phyloP scores from a whole-genome alignment of 441 rosid species.

The Mallotus japonicus region DNA sequence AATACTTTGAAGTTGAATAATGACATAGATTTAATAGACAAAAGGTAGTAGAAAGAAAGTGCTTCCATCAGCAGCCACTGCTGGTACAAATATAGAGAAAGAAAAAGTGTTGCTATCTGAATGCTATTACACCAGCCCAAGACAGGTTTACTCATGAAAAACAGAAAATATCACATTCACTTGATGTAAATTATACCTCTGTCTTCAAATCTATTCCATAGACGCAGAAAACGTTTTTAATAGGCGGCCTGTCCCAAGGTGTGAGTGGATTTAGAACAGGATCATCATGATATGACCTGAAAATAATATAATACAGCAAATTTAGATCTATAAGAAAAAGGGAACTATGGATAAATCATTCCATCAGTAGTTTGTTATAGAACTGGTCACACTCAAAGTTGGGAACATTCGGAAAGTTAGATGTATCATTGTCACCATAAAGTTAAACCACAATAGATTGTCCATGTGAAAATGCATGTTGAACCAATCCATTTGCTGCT shows the following conservation, averaged over 20 bases:
- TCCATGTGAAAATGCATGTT: background rate
- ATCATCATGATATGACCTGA: constrained; percentile 85
- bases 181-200: constrained; percentile 57
- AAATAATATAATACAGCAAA: constrained; percentile 27
- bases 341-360: background rate
- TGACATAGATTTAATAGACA: background rate
- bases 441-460: background rate
- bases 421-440: background rate
- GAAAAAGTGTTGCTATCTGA: background rate
- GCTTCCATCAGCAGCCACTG: background rate
- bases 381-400: constrained; percentile 2
- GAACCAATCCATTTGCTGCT: background rate
- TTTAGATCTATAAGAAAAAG: constrained; percentile 5
- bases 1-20: background rate
- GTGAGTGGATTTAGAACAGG: constrained; percentile 92
- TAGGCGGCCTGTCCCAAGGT: constrained; percentile 99
- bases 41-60: background rate
- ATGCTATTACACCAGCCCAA: constrained; percentile 12
- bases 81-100: background rate
- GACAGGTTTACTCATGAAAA: background rate
- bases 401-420: background rate
- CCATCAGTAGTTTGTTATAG: background rate
- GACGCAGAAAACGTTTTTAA: constrained; percentile 91
- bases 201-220: constrained; percentile 87
- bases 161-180: constrained; percentile 20